Conservation (phyloP, 805 yeast species). For the Scheffersomyces lignosus region DNA sequence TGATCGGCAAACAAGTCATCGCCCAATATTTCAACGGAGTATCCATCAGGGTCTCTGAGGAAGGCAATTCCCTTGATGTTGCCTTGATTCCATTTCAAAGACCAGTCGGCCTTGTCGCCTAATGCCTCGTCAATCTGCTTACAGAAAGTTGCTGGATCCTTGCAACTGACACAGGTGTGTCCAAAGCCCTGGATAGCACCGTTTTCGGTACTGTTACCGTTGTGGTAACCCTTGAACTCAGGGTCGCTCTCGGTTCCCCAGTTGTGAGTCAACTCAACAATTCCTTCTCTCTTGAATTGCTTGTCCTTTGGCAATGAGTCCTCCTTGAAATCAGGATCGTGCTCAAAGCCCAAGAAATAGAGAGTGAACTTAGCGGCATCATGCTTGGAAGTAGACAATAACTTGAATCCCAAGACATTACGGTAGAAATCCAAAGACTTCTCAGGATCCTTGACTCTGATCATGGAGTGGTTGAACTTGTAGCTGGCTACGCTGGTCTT, state of each 20-base stretch:
- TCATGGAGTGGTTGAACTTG: constrained; percentile 86
- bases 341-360: constrained; percentile 79
- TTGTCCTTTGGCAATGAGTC: constrained; percentile 30
- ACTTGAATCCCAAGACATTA: constrained; percentile 77
- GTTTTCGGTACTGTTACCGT: constrained; percentile 60
- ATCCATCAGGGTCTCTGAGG: constrained; percentile 87
- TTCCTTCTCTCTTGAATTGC: constrained; percentile 56
- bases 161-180: constrained; percentile 74
- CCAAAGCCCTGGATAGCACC: constrained; percentile 80
- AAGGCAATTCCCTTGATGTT: constrained; percentile 65
- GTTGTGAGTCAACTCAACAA: constrained; percentile 90
- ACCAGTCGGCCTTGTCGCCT: constrained; percentile 52
- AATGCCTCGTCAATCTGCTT: constrained; percentile 48
- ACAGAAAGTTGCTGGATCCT: constrained; percentile 60
- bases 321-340: constrained; percentile 43
- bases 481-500: constrained; percentile 41
- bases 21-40: constrained; percentile 73
- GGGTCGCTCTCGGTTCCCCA: constrained; percentile 90
- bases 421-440: constrained; percentile 76
- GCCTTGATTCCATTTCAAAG: constrained; percentile 56
- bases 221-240: constrained; percentile 71
- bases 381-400: constrained; percentile 56
- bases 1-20: constrained; percentile 20
- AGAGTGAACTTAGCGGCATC: constrained; percentile 77
- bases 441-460: constrained; percentile 83